Evolutionary conservation across 768 basidiomycete species (phyloP), one percentile per base, ranked within the genome.

Genomic region (Gyrodon lividus): DNA sequence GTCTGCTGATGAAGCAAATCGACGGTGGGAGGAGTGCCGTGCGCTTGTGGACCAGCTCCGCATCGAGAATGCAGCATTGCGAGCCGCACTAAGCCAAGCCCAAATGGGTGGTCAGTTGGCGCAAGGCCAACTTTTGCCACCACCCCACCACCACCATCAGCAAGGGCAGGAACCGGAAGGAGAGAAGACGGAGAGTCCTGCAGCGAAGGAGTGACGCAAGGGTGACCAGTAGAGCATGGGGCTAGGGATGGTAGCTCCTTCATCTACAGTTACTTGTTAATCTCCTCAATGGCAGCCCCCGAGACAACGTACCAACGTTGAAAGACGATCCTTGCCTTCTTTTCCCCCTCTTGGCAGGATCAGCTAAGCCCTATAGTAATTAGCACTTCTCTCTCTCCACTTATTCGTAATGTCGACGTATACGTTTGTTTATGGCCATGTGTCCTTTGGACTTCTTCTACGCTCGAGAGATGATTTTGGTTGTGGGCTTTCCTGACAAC

Each of bases 1-100:
- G 2, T 88, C 86, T 0, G 90, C 89, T 4, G 90, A 93, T 64
- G 91, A 92, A 64, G 91, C 91, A 9, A 92, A 91, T 63, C 78
- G 89, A 12, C 84, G 91, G 16, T 92, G 89, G 89, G 91, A 92
- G 60, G 91, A 93, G 57, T 92, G 90, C 56, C 84, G 91, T n/a
- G 82, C 84, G 2, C 78, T 93, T 49, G 87, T 91, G n/a, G 91
- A 93, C 66, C 87, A 89, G 65, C 79, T 93, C 7, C 83, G 91
- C 39, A 80, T 89, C 45, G 91, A 93, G 70, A 93, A 92, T 51
- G 80, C 88, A 6, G 83, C 86, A 2, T 74, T 92, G 4, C 78
- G 89, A 8, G 84, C 86, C 0, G 86, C 86, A 2, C 78, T 92
- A 46, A 78, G 75, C 51, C 72, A 74, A 23, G 52, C 71, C 1